These are phyloP conservation scores for Metschnikowia cubensis DNA, from an alignment of 805 yeast genomes.

Conservation along the genomic window DNA sequence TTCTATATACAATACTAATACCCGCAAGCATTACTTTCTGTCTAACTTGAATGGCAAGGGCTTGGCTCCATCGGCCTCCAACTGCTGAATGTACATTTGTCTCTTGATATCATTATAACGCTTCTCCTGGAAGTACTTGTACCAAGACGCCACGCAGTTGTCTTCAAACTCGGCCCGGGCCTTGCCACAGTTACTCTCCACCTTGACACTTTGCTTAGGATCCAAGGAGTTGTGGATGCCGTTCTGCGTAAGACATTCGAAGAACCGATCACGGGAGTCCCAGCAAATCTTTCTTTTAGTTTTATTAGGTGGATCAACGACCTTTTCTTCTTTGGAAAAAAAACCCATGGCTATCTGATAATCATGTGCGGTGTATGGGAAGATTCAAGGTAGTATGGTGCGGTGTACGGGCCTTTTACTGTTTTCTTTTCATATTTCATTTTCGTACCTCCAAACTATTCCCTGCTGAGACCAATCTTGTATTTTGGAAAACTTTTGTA, in stretches of 20 bases:
- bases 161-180: conserved; percentile 58
- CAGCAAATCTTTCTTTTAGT: conserved; percentile 76
- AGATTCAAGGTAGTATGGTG: neutral
- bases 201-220: conserved; percentile 41
- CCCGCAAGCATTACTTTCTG: conserved; percentile 14
- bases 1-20: conserved; percentile 8
- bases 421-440: no score
- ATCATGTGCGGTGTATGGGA: neutral
- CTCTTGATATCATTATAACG: conserved; percentile 72
- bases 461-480: neutral
- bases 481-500: neutral
- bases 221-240: conserved; percentile 69
- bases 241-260: conserved; percentile 67
- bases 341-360: conserved; percentile 43
- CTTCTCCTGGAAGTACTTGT: conserved; percentile 82
- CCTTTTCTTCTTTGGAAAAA: conserved; percentile 37
- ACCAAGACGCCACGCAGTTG: conserved; percentile 88
- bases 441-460: neutral
- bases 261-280: conserved; percentile 80
- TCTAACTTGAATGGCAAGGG: conserved; percentile 28
- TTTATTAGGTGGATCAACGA: conserved; percentile 52
- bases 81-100: conserved; percentile 61
- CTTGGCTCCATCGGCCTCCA: conserved; percentile 58
- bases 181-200: conserved; percentile 53
- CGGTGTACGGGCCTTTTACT: conserved; percentile 7